Evolutionary conservation across 176 grass and related monocot genomes (phyloP).

Genomic region (Areca catechu): DNA sequence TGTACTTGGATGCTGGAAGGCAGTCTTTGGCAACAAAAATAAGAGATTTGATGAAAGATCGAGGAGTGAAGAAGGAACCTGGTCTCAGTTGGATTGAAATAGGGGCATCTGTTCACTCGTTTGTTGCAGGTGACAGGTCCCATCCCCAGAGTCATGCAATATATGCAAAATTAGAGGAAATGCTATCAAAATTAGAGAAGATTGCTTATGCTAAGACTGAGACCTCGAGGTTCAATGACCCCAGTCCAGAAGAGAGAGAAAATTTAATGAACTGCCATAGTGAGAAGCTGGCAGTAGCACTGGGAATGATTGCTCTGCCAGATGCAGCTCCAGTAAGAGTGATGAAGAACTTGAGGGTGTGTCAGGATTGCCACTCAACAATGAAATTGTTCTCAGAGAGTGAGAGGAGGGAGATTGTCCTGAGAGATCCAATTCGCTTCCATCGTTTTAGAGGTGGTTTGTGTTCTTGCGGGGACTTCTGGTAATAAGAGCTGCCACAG

Average conservation of each 20-base stretch:
- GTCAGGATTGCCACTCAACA: conserved; percentile 41
- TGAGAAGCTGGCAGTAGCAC: conserved; percentile 52
- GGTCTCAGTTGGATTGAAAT: conserved; percentile 64
- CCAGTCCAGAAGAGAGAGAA: conserved; percentile 9
- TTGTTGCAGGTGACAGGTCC: conserved; percentile 49
- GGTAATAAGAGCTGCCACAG: conserved; percentile 4
- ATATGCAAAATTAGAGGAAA: conserved; percentile 42
- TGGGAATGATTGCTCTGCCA: conserved; percentile 48
- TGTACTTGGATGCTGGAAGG: conserved; percentile 46
- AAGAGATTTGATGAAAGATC: conserved; percentile 62
- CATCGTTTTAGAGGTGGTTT: conserved; percentile 24
- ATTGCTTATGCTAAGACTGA: neutral
- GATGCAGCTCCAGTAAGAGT: conserved; percentile 38
- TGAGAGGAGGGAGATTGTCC: conserved; percentile 29
- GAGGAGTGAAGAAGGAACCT: conserved; percentile 67
- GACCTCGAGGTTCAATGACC: conserved; percentile 8
- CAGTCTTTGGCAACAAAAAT: conserved; percentile 37
- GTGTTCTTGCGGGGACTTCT: conserved; percentile 26
- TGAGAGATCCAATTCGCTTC: conserved; percentile 24
- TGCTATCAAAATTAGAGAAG: conserved; percentile 48
- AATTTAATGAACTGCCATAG: conserved; percentile 43
- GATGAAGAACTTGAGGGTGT: conserved; percentile 70
- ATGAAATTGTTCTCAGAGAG: conserved; percentile 52
- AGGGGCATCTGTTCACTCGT: conserved; percentile 43
- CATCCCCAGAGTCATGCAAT: conserved; percentile 41